A percentile compares a stretch with the other conserved stretches of the same genome.
Conservation (phyloP, 345 rosid species). For the Anacardium occidentale region DNA sequence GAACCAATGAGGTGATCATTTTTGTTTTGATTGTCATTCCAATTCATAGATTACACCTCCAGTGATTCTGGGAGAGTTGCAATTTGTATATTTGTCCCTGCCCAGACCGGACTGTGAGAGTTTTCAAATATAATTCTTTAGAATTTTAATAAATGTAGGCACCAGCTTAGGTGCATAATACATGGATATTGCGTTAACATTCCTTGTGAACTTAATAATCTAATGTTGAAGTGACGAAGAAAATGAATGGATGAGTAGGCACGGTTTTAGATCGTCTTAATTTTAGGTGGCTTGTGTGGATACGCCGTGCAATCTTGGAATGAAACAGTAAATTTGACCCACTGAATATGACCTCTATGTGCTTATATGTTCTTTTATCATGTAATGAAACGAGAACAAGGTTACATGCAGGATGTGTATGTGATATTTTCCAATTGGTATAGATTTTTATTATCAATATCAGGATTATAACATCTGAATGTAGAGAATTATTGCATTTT, state of each 20-base stretch:
- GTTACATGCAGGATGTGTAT: too few species aligned
- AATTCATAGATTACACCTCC: conserved; percentile 16
- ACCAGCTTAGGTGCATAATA: conserved; percentile 6
- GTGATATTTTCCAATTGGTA: too few species aligned
- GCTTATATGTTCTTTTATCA: neutral
- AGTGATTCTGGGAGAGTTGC: conserved; percentile 6
- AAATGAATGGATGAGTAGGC: too few species aligned
- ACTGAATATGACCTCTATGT: neutral
- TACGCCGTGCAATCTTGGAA: neutral
- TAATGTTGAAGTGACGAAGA: too few species aligned
- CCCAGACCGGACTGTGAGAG: neutral
- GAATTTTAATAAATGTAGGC: conserved; percentile 21
- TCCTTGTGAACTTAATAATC: neutral
- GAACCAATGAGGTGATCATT: conserved; percentile 46
- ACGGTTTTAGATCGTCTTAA: too few species aligned
- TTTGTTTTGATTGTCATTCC: conserved; percentile 4
- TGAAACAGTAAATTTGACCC: neutral
- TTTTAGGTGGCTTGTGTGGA: neutral
- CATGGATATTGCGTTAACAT: neutral
- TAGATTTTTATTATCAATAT: too few species aligned
- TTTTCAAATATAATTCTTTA: conserved; percentile 18
- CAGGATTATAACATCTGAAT: too few species aligned
- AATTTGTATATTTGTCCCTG: conserved; percentile 2
- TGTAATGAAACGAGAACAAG: neutral
- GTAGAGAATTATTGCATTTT: too few species aligned